Base-by-base conservation (phyloP, 768 basidiomycete genomes). In the Russula foetens region DNA sequence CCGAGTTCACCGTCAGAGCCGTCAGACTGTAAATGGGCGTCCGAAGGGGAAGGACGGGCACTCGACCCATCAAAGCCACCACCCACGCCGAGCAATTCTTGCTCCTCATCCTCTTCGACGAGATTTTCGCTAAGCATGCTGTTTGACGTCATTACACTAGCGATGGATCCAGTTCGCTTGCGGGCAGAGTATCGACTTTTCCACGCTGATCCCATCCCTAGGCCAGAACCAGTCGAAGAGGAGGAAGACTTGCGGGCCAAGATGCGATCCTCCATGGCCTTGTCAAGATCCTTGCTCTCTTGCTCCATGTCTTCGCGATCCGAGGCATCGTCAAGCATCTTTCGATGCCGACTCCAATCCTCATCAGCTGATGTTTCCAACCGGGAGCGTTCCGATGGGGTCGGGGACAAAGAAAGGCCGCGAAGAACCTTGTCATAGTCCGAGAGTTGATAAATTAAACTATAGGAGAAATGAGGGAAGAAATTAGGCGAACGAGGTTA, bases 381-480 rank as follows among this genome's bases (percentile, higher is more conserved):
- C 26, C 81, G 82, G 41, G 83, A 81, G 19, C 70, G 73, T 62
- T 84, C 85, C 46, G 83, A 88, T 47, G 73, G 68, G 19, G 74
- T 77, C 52, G 79, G 80, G 5, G 83, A 84, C 23, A 71, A 67
- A 58, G 62, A 67, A 45, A 73, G 72, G 56, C 77, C 79, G 44
- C 78, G 74, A 58, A 90, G 75, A 53, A 78, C 79, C 63, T 90
- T 88, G 72, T 94, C 92, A 72, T 94, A 96, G 71, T 95, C 93
- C 68, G 92, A 77, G 47, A 96, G 78, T 75, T 95, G 92, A 79
- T 94, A 94, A 75, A 95, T 93, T 71, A 95, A 84, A 59, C 92
- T 92, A 67, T 66, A 65, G 60, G 66, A 50, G 66, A 59, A 60
- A 56, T 55, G n/a, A 58, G 55, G 57, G 21, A 45, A 28, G 23